phyloP scores from a whole-genome alignment of 306 rosid genomes.

The Acacia melanoxylon region DNA sequence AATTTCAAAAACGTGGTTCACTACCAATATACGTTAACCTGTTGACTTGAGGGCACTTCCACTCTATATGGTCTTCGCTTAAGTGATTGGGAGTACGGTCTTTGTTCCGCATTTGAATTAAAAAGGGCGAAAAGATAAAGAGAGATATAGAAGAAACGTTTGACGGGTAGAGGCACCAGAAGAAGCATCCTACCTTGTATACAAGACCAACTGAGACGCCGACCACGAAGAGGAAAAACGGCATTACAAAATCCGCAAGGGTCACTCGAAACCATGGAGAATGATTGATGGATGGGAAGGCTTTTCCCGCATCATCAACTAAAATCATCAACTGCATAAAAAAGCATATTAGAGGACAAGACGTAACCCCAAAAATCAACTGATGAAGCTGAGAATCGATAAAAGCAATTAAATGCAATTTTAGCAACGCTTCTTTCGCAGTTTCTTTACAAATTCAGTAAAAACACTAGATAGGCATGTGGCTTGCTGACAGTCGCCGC shows the following conservation, averaged over 20 bases:
- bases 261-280: conserved; percentile 85
- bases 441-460: background rate
- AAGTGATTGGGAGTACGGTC: background rate
- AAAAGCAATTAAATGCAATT: background rate
- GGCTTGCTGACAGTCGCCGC: background rate
- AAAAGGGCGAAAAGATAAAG: background rate
- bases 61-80: background rate
- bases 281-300: conserved; percentile 76
- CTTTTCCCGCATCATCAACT: conserved; percentile 75
- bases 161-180: background rate
- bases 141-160: background rate
- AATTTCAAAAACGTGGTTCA: background rate
- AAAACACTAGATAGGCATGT: background rate
- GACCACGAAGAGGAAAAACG: conserved; percentile 71
- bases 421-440: background rate
- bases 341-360: background rate
- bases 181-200: conserved; percentile 53
- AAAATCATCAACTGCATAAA: conserved; percentile 68
- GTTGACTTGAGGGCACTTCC: background rate
- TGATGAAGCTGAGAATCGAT: background rate
- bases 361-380: background rate
- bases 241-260: conserved; percentile 84
- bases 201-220: conserved; percentile 71
- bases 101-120: background rate
- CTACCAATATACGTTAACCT: background rate